Base-by-base conservation (phyloP, 2,329 filamentous ascomycete species). In the Ophiocordyceps robertsii region DNA sequence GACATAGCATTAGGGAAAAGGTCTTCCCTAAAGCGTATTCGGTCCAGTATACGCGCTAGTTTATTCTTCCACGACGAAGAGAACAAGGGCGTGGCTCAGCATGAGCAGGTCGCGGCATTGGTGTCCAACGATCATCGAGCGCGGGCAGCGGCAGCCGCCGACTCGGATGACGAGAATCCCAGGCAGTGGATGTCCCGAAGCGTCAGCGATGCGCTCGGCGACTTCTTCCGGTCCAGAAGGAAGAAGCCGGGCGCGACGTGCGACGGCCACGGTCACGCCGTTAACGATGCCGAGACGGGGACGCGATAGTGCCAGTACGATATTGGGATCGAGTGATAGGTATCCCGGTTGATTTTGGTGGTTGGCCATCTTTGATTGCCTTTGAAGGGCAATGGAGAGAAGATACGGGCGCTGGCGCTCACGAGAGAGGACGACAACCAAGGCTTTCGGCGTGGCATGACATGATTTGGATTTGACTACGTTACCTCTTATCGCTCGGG, bases 21-120 rank as follows among this genome's bases (percentile, higher is more conserved):
- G 43, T 64, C 66, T 10, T 70, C 69, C 9, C 58, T 68, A 39
- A 60, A 67, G 38, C 65, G 71, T 12, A 61, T 69, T 42, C 64
- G 70, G 38, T 68, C 68, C 9, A 68, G 67, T 40, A 65, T 77
- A 29, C 62, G 72, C 39, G 67, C 72, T 12, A 75, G 73, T 42
- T 58, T 77, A 31, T 77, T 73, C 53, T 69, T 75, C 46, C 61
- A 69, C 37, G 64, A 71, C 37, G 63, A 65, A 16, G 61, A 63
- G 17, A 61, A 67, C 42, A 50, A 56, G 29, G 47, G 55, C 12
- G 39, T 48, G 16, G 48, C 45, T 27, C 39, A 47, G 29, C 47
- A 46, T 8, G 38, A 47, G 39, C 53, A 49, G 27, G 46, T 44
- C 13, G 46, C 41, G 16, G 44, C 51, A 3, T 50, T 50, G 16